phyloP scores from a whole-genome alignment of 2,329 filamentous ascomycete genomes.

The Diaporthe nobilis region DNA sequence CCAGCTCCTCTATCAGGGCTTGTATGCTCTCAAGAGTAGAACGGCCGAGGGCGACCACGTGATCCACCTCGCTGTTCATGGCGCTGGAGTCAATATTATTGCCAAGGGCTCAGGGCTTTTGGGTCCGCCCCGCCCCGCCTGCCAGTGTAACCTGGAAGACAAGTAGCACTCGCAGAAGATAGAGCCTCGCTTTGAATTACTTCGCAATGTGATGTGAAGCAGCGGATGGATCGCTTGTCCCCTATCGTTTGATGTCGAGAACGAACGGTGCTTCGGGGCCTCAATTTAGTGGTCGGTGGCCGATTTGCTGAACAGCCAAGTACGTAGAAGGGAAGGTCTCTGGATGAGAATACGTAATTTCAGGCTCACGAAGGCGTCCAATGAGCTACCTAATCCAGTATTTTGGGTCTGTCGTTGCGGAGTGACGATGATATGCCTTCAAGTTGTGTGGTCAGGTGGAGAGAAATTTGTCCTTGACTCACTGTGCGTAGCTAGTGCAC shows the following conservation, averaged over 20 bases:
- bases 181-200: neutral
- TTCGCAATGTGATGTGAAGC: neutral
- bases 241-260: neutral
- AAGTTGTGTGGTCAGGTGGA: neutral
- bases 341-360: fast-evolving
- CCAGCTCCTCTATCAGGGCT: slow-evolving; percentile 35
- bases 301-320: neutral
- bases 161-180: too few species aligned
- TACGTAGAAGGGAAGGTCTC: neutral
- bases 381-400: neutral
- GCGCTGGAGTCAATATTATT: neutral
- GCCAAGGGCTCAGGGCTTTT: neutral
- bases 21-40: slow-evolving; percentile 35
- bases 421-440: neutral
- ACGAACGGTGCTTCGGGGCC: neutral
- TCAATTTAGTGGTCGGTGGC: neutral
- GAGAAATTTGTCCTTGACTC: slow-evolving; percentile 22
- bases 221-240: neutral
- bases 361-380: neutral
- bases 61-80: slow-evolving; percentile 26
- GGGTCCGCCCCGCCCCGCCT: neutral
- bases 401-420: neutral
- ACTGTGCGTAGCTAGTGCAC: neutral
- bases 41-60: slow-evolving; percentile 28
- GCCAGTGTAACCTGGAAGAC: neutral